phyloP scores from a whole-genome alignment of 2,329 filamentous ascomycete genomes.

The Trichoderma gracile region DNA sequence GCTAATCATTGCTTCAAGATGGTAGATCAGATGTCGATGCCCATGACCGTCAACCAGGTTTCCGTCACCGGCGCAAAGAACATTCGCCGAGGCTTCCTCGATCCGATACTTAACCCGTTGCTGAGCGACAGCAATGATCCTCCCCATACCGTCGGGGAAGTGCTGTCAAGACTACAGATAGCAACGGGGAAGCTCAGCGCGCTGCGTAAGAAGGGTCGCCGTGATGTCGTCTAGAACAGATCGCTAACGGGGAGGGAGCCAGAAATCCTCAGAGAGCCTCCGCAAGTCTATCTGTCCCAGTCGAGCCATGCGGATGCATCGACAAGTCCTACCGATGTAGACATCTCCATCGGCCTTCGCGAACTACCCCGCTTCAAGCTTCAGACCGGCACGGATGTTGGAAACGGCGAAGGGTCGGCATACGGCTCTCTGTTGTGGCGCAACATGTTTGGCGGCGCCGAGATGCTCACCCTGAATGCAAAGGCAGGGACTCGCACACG shows the following conservation, averaged over 20 bases:
- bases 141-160: conserved; percentile 77
- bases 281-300: conserved; percentile 79
- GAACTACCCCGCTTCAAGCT: conserved; percentile 83
- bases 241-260: conserved; percentile 32
- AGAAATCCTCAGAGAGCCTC: conserved; percentile 86
- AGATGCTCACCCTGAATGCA: conserved; percentile 83
- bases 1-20: conserved; percentile 37
- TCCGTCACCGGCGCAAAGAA: conserved; percentile 79
- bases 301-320: conserved; percentile 68
- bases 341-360: conserved; percentile 77
- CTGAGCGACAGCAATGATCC: conserved; percentile 66
- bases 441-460: conserved; percentile 92
- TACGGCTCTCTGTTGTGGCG: conserved; percentile 85
- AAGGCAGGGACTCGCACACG: conserved; percentile 86
- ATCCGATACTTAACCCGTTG: conserved; percentile 76
- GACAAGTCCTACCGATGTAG: conserved; percentile 73
- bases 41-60: conserved; percentile 84
- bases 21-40: conserved; percentile 77
- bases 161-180: conserved; percentile 69
- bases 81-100: conserved; percentile 81
- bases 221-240: conserved; percentile 26
- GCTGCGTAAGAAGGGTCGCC: conserved; percentile 63
- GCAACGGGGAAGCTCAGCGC: conserved; percentile 73
- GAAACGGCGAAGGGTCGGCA: conserved; percentile 90
- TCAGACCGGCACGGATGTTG: conserved; percentile 92